Evolutionary conservation across 2,329 filamentous ascomycete genomes (phyloP), one percentile per base, ranked within the genome.

Genomic region (Fusarium sp.): DNA sequence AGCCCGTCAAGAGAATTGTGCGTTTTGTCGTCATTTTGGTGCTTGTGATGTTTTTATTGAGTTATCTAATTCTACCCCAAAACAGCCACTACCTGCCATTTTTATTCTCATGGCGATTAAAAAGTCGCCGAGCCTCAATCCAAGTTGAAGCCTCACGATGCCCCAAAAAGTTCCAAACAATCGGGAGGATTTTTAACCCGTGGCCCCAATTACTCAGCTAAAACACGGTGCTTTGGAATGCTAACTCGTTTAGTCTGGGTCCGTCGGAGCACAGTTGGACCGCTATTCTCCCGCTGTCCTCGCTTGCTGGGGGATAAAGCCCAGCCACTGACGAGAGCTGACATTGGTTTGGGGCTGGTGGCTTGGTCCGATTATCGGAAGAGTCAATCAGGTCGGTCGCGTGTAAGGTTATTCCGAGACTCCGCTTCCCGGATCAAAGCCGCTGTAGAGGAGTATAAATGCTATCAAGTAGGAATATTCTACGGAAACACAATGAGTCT

Each of bases 1-100:
- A 83, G 65, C 82, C 82, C 1, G 82, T 82, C n/a, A 84, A 74
- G 6, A 83, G 69, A 16, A 83, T 77, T 2, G 77, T 80, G 24
- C 62, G 56, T 14, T 72, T 60, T 67, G 33, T 37, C 11, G 54
- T 13, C 54, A 58, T 58, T 31, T 52, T n/a, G 11, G 2, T 45
- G 39, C 3, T 45, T 16, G 11, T 52, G 22, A 8, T n/a, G 24
- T 7, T 8, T 1, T 24, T 24, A 5, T 0, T 45, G 20, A 24
- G 3, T 14, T 45, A 22, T 45, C 41, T 45, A 45, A 6, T 13
- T 41, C 18, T 43, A 14, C 9, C 3, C 3, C 2, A 43, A 22
- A 43, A 22, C 10, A 24, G 41, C n/a, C 10, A 13, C n/a, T 22
- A 3, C 2, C 5, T 11, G 39, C 9, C 20, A 16, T 45, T 45